Base-by-base conservation (phyloP, 257 asterid genomes). In the Striga asiatica region DNA sequence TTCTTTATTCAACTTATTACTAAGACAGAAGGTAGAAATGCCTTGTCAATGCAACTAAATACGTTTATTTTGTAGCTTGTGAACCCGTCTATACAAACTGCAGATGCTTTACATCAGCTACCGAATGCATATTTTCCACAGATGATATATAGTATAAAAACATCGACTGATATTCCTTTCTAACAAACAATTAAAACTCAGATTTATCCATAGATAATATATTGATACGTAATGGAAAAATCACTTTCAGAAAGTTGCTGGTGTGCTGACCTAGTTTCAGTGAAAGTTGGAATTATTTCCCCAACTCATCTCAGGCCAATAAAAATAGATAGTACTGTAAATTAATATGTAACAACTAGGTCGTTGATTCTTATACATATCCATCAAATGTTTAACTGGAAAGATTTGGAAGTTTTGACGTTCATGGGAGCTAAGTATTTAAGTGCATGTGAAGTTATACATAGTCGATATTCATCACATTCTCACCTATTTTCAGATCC, bases 401-500 rank as follows among this genome's bases (percentile, higher is more conserved):
- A n/a, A n/a, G n/a, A n/a, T n/a, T 47, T 18, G 24, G 50, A n/a
- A 49, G 20, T 43, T 53, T 23, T 38, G 51, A 39, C 49, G 19
- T 37, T 24, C 11, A 49, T 28, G 58, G 45, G 38, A 5, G 10
- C 9, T 2, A 48, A 39, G 61, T 18, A 31, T 50, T 52, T 37
- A 42, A 41, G 41, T 28, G 45, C 14, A 23, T 5, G 39, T 2
- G n/a, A 56, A 24, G 31, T 32, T 12, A 10, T 28, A 25, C 17
- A 41, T 41, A 66, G 45, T 22, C 37, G 16, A 11, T 19, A 42
- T 27, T 20, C 20, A 14, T 22, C n/a, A 53, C 37, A 55, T 32
- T 59, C 75, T 75, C 58, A 80, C 96, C 98, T 91, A 63, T 87
- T 91, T 72, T 87, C 98, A 61, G 98, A 64, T 68, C 95, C 98